Evolutionary conservation across 106 monocot genomes (phyloP), one percentile per base, ranked within the genome.

Genomic region (Dactylorhiza incarnata): DNA sequence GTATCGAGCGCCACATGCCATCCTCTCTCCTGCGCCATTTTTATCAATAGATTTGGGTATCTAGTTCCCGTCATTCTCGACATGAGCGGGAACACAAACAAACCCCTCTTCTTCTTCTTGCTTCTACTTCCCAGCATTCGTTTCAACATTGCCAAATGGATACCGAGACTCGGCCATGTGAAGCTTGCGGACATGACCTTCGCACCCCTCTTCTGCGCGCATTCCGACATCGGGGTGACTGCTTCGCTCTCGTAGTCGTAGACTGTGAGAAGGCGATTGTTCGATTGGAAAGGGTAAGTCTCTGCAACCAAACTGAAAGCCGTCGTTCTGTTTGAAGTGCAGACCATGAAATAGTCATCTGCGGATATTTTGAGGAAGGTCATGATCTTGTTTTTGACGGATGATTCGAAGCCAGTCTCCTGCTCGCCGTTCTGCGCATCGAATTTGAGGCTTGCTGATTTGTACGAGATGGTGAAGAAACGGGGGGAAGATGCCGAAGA

Each of bases 191-290:
- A 84, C 52, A 53, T 52, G 14, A 83, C 81, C 23, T 72, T 82
- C 13, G 86, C 94, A 8, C 88, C 85, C 49, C 76, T 77, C 74
- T 68, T 87, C 37, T 49, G 65, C 15, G 88, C 82, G 45, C 67
- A 81, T 23, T 89, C 91, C 0, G 45, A 56, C 83, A 94, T 84
- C 0, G 79, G 72, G 3, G 13, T 74, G 17, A 83, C 86, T 0
- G 86, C 94, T 58, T 94, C 94, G 76, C 87, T 94, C 71, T 91
- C 87, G 63, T 90, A 79, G 48, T 94, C 94, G 55, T 94, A 94
- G 59, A 94, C 88, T 7, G 91, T 87, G 24, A 94, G 78, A 58
- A 91, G 78, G n/a, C 75, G 73, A 55, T 74, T 83, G 80, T 89
- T 81, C 70, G 75, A 47, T 4, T 83, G 82, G 80, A 94, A 94